Percentiles rank a stretch among this genome's conserved stretches.
Conservation (phyloP, 108 stramenopile genomes). For the Nitzschia sp. region DNA sequence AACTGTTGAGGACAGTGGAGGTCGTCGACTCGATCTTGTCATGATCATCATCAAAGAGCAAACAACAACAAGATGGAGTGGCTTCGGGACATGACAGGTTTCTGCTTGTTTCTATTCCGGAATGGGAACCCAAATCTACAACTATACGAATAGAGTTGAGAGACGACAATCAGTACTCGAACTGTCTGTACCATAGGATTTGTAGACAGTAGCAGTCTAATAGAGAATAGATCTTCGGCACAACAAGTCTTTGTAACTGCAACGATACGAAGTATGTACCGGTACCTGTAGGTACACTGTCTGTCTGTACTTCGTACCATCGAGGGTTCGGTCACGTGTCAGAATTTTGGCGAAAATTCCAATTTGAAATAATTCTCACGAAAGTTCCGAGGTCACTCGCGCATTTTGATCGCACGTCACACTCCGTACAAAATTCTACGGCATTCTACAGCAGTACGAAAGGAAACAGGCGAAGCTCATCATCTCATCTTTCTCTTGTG, state of each 20-base stretch:
- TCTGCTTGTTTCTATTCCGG: no score
- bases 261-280: no score
- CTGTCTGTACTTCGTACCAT: neutral
- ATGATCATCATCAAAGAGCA: neutral
- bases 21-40: neutral
- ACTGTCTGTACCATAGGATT: neutral
- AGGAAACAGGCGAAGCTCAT: no score
- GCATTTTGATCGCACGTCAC: no score
- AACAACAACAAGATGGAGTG: neutral
- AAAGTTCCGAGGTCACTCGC: no score
- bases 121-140: neutral
- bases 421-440: no score
- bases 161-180: neutral
- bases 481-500: no score
- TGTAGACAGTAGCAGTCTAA: no score
- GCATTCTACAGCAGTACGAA: no score
- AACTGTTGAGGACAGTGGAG: neutral
- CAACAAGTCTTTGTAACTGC: no score
- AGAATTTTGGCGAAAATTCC: neutral
- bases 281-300: neutral
- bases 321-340: neutral
- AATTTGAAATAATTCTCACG: neutral
- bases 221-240: no score
- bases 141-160: neutral
- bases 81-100: neutral